phyloP scores from a whole-genome alignment of 2,329 filamentous ascomycete genomes.

The Penicillium sp. region DNA sequence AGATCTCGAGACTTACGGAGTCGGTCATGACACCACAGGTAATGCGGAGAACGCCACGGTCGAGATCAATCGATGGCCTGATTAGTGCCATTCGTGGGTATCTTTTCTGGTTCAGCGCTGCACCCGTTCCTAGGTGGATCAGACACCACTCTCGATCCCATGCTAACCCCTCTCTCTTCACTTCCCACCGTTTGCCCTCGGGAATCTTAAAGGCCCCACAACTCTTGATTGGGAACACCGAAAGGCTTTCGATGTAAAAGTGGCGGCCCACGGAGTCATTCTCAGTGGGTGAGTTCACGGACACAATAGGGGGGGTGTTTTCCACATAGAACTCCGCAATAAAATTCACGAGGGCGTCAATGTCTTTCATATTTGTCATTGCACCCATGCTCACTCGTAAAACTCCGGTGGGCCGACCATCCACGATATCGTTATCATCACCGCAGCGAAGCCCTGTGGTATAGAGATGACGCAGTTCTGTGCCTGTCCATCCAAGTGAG shows the following conservation, averaged over 20 bases:
- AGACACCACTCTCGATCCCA: conserved; percentile 99
- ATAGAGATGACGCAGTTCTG: conserved; percentile 84
- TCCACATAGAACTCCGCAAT: conserved; percentile 67
- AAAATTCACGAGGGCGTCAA: conserved; percentile 71
- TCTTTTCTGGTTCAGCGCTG: conserved; percentile 83
- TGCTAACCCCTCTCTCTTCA: conserved; percentile 77
- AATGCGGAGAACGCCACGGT: conserved; percentile 65
- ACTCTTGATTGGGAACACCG: conserved; percentile 91
- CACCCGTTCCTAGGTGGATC: conserved; percentile 80
- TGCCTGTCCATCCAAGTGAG: conserved; percentile 70
- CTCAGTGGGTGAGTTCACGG: conserved; percentile 17
- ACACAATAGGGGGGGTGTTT: conserved; percentile 21
- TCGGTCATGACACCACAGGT: conserved; percentile 39
- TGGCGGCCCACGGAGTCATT: conserved; percentile 17
- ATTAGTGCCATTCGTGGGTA: conserved; percentile 87
- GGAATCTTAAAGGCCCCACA: conserved; percentile 79
- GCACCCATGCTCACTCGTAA: conserved; percentile 84
- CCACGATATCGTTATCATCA: conserved; percentile 75
- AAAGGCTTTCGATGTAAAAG: conserved; percentile 64
- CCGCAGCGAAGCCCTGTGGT: conserved; percentile 83
- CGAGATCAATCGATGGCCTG: conserved; percentile 71
- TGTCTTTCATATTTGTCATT: conserved; percentile 79
- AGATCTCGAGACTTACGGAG: conserved; percentile 36
- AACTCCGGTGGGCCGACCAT: conserved; percentile 83
- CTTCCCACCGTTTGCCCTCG: conserved; percentile 65